Conservation (phyloP, 140 eudicot species). For the Senecio squalidus region DNA sequence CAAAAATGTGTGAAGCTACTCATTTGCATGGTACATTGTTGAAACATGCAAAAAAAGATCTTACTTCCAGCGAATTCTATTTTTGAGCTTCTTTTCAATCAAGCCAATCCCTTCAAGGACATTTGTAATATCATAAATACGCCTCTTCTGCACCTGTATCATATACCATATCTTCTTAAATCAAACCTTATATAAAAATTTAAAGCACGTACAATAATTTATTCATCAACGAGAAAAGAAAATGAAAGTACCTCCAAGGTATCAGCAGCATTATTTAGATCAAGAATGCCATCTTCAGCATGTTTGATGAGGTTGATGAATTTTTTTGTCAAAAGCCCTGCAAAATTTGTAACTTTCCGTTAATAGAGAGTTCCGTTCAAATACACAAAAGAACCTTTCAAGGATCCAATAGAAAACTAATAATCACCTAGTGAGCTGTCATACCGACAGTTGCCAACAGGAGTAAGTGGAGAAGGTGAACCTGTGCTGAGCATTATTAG, state of each 20-base stretch:
- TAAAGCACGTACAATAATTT: not conserved
- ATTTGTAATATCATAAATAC: slow-evolving; percentile 96
- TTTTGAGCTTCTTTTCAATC: slow-evolving; percentile 95
- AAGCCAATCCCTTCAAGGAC: slow-evolving; percentile 99
- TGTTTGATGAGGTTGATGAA: slow-evolving; percentile 80
- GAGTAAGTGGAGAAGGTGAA: slow-evolving; percentile 75
- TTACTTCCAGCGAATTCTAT: slow-evolving; percentile 96
- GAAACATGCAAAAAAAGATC: slow-evolving; percentile 11
- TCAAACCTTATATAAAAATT: not conserved
- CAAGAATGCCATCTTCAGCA: slow-evolving; percentile 97
- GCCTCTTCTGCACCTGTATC: slow-evolving; percentile 93
- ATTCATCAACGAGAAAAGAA: not conserved
- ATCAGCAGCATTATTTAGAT: slow-evolving; percentile 92
- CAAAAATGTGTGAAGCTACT: not conserved
- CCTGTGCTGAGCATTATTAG: slow-evolving; percentile 42
- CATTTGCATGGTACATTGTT: not conserved
- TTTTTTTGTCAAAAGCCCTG: slow-evolving; percentile 90
- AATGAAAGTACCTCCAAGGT: slow-evolving; percentile 61
- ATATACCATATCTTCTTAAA: slow-evolving; percentile 8
- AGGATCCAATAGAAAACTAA: not conserved
- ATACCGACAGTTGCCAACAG: slow-evolving; percentile 78
- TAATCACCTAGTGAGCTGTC: slow-evolving; percentile 82
- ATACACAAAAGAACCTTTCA: not conserved
- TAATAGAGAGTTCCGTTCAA: not conserved
- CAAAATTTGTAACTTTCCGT: not conserved